Base-by-base conservation (phyloP, 2,329 filamentous ascomycete genomes). In the Monosporascus sp. region DNA sequence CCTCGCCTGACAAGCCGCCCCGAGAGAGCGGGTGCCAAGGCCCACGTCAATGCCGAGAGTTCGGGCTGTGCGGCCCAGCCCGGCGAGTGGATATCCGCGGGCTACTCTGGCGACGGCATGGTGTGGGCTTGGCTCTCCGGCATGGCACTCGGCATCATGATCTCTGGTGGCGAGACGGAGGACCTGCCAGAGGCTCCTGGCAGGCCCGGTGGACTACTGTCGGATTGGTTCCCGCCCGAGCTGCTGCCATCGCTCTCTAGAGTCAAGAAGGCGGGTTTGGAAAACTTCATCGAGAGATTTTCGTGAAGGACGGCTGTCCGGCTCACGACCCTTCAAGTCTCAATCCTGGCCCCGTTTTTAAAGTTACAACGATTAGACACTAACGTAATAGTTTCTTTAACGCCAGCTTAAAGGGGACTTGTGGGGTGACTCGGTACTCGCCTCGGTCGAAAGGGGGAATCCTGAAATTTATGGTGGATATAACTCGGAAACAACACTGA, bases 71-170 rank as follows among this genome's bases (percentile, higher is more conserved):
- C n/a, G 9, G 53, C 54, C 11, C 9, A 50, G 17, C 57, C 65
- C 0, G 73, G 74, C 2, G 77, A 81, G 60, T 82, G 77, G 77
- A 69, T 80, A n/a, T 69, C 74, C 2, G 78, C 75, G 1, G 79
- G 77, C 1, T 81, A 75, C 59, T 72, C 68, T 44, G 78, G 78
- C 15, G 74, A 80, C 44, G 79, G 79, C 4, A 80, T 81, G 77
- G 74, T 76, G 2, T 78, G 73, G 69, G 74, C 77, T 3, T 81
- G 78, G 78, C 69, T 79, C 15, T 77, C 72, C 45, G 78, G 78
- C 1, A 72, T 70, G 11, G 78, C 77, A 0, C 43, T 78, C 50
- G 78, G 68, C 0, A 56, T 75, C 3, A 78, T 78, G 75, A 63
- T 81, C 8, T 58, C 73, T 1, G 74, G 73, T 0, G 69, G 62